A percentile compares a stretch with the other conserved stretches of the same genome.
phyloP scores from a whole-genome alignment of 805 yeast genomes.

The Wickerhamiella occidentalis region DNA sequence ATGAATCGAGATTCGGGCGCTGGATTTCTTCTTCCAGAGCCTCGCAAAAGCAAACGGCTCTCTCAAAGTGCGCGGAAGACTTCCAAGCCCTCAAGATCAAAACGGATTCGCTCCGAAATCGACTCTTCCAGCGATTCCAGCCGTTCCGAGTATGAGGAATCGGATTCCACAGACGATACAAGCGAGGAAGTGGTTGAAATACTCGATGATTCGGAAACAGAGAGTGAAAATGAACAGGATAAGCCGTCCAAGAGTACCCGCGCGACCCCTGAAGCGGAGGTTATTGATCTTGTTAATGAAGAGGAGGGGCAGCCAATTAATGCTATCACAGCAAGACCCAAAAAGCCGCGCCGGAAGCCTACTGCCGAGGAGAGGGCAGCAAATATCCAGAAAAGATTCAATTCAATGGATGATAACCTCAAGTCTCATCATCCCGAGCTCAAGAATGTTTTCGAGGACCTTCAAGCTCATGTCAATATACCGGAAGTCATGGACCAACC shows the following conservation, averaged over 20 bases:
- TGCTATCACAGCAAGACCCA: neutral
- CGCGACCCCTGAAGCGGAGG: neutral
- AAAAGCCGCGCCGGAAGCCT: neutral
- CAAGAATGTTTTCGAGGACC: slow-evolving; percentile 53
- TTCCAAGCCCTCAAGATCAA: neutral
- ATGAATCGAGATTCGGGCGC: slow-evolving; percentile 7
- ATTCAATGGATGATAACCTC: slow-evolving; percentile 54
- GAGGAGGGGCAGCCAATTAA: neutral
- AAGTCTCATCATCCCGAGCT: slow-evolving; percentile 72
- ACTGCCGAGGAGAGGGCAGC: slow-evolving; percentile 5
- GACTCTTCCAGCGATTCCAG: slow-evolving; percentile 1
- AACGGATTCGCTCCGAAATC: neutral
- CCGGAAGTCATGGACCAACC: slow-evolving; percentile 44
- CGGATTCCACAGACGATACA: neutral
- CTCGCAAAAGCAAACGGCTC: slow-evolving; percentile 3
- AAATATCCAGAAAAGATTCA: slow-evolving; percentile 22
- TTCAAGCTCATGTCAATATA: slow-evolving; percentile 32
- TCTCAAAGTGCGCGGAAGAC: neutral
- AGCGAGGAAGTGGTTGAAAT: slow-evolving; percentile 8
- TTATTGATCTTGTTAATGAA: neutral
- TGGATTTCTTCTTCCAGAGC: slow-evolving; percentile 4
- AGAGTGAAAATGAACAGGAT: neutral
- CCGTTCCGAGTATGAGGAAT: neutral
- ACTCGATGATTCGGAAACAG: slow-evolving; percentile 1
- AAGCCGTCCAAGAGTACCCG: neutral